Evolutionary conservation across 495 filamentous ascomycete genomes (phyloP).

Genomic region (Ramalina intermedia): DNA sequence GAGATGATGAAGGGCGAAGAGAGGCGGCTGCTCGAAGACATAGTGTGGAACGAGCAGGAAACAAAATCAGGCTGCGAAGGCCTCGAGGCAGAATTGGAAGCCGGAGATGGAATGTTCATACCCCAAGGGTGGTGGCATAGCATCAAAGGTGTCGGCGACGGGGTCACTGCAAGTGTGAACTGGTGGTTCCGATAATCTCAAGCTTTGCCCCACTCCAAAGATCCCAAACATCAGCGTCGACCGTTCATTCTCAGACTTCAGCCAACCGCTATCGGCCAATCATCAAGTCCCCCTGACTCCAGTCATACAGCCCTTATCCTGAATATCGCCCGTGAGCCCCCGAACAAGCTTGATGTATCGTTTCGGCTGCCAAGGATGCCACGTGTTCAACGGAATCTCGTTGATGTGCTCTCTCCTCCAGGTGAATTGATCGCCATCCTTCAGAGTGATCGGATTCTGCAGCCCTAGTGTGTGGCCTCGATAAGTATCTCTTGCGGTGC

Average conservation of each 20-base stretch:
- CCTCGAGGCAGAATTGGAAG: slow-evolving; percentile 42
- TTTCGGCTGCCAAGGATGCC: slow-evolving; percentile 4
- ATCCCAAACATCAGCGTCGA: not conserved
- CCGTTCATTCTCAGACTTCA: not conserved
- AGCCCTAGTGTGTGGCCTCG: not conserved
- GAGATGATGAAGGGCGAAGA: slow-evolving; percentile 86
- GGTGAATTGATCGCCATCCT: slow-evolving; percentile 6
- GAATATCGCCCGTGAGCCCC: not conserved
- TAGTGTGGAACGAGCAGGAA: slow-evolving; percentile 47
- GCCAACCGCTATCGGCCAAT: too few relatives aligned
- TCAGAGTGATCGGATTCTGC: not conserved
- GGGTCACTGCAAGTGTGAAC: slow-evolving; percentile 62
- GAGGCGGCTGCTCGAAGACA: slow-evolving; percentile 45
- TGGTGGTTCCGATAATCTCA: slow-evolving; percentile 73
- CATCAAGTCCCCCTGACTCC: not conserved
- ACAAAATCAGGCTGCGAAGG: slow-evolving; percentile 20
- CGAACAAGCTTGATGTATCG: slow-evolving; percentile 1
- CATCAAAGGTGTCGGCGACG: slow-evolving; percentile 54
- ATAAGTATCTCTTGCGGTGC: slow-evolving; percentile 3
- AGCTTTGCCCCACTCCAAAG: not conserved
- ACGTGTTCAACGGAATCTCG: slow-evolving; percentile 7
- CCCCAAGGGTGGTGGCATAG: slow-evolving; percentile 96
- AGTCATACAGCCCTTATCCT: not conserved
- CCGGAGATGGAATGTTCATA: slow-evolving; percentile 72
- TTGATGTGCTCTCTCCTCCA: slow-evolving; percentile 9